Base-by-base conservation (phyloP, 2,329 filamentous ascomycete genomes). In the Pseudogymnoascus pannorum region DNA sequence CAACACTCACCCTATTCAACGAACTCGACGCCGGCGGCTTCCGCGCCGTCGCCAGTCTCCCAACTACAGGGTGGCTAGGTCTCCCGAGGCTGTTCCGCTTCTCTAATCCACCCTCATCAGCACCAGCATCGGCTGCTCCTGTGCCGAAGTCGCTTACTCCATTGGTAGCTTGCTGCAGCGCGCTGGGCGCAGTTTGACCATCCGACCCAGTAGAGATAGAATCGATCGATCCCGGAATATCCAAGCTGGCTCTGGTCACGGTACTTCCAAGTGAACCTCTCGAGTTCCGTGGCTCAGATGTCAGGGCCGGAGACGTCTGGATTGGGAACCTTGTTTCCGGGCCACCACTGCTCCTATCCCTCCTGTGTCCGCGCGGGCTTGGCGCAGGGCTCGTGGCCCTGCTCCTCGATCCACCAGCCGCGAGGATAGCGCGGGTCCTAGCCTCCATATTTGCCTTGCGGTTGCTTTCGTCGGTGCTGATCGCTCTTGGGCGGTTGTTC, bases 401-500 rank as follows among this genome's bases (percentile, higher is more conserved):
- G 71, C 86, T 87, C 59, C 91, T 85, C 79, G 85, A 76, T 16
- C 81, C 80, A 38, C 68, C 67, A 16, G 70, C 71, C 35, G 68
- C 84, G 54, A 94, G 85, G 64, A 93, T 82, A 58, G 91, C 91
- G 64, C 91, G 87, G 72, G 91, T 90, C 59, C 94, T 87, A 73
- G 96, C 94, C 75, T 97, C 93, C 86, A 96, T 93, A 67, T 96
- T 87, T 48, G 91, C 91, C 70, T 92, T 91, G 63, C 94, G 88
- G 75, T 95, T 95, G 76, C 91, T 95, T 79, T 99, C 94, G 72
- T 99, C 92, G 0, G 92, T 96, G 73, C 91, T 95, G 70, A 97
- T 90, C 29, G 92, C 92, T 57, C 94, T 88, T 22, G 90, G 88
- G 42, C 91, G 86, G 57, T 78, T 78, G n/a, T 79, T 76, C 1